Conservation (phyloP, 208 protist species). For the Crithidia brevicula region DNA sequence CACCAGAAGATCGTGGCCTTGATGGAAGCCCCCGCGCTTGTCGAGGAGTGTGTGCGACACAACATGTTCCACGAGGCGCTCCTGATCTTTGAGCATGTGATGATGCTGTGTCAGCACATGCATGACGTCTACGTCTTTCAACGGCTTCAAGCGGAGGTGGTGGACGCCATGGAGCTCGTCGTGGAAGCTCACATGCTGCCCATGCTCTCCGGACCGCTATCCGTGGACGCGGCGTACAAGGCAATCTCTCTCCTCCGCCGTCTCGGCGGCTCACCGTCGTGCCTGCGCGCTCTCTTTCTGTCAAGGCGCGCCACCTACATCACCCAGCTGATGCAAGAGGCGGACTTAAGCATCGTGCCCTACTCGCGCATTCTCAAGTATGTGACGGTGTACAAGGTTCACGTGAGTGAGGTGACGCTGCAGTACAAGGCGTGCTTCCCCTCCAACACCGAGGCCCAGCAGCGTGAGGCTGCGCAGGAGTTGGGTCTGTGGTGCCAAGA, state of each 20-base stretch:
- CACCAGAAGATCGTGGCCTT: slow-evolving; percentile 75
- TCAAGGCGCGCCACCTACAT: slow-evolving; percentile 51
- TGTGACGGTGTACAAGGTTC: slow-evolving; percentile 76
- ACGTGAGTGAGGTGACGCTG: slow-evolving; percentile 72
- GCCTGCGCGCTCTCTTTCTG: slow-evolving; percentile 65
- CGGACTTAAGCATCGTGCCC: slow-evolving; percentile 42
- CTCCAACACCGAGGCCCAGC: slow-evolving; percentile 24
- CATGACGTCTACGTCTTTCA: slow-evolving; percentile 36
- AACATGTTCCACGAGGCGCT: slow-evolving; percentile 87
- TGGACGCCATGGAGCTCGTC: slow-evolving; percentile 37
- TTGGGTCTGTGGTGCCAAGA: slow-evolving; percentile 56
- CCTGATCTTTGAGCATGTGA: slow-evolving; percentile 72
- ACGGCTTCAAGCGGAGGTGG: slow-evolving; percentile 33
- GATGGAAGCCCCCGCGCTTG: slow-evolving; percentile 66
- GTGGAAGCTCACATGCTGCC: slow-evolving; percentile 62
- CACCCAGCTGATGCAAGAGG: slow-evolving; percentile 44
- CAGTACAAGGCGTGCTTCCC: slow-evolving; percentile 83
- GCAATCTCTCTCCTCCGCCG: slow-evolving; percentile 62
- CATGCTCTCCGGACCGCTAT: slow-evolving; percentile 59
- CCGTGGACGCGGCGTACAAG: slow-evolving; percentile 72
- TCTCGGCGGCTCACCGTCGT: slow-evolving; percentile 40
- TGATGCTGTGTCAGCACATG: slow-evolving; percentile 42
- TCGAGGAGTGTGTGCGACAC: slow-evolving; percentile 69
- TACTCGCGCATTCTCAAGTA: slow-evolving; percentile 67
- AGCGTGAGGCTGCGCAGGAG: slow-evolving; percentile 12